These are phyloP conservation scores for Leptographium lundbergii DNA, from an alignment of 2,329 filamentous ascomycete species.

Conservation along the genomic window DNA sequence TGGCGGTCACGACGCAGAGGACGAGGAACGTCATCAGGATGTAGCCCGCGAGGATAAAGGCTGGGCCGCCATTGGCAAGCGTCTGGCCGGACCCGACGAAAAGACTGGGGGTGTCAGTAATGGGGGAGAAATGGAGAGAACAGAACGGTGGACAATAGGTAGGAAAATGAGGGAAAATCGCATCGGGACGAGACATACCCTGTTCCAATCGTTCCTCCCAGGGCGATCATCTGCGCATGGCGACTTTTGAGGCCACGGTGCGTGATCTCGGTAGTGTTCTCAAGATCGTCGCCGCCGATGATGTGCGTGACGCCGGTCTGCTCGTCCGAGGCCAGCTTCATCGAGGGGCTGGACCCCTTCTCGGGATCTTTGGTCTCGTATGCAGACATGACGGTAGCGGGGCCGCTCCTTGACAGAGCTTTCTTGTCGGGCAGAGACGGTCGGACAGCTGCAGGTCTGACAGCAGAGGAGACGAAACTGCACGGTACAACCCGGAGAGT, in stretches of 20 bases:
- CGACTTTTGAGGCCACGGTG: conserved; percentile 24
- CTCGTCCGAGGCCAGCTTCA: background rate
- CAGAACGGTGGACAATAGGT: background rate
- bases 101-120: conserved; percentile 16
- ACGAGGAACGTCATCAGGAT: conserved; percentile 22
- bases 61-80: conserved; percentile 11
- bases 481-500: background rate
- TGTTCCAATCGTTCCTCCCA: conserved; percentile 36
- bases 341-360: background rate
- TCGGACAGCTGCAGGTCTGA: no score
- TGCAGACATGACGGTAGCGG: background rate
- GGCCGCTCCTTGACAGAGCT: background rate
- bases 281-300: background rate
- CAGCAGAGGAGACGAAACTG: no score
- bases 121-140: background rate
- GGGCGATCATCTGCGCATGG: conserved; percentile 37
- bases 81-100: conserved; percentile 8
- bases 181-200: conserved; percentile 12
- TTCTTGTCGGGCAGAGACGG: no score
- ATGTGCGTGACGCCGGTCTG: background rate
- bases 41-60: conserved; percentile 20
- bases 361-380: background rate
- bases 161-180: no score
- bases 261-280: background rate
- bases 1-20: conserved; percentile 19